Evolutionary conservation across 345 rosid genomes (phyloP).

Genomic region (Xanthoceras sorbifolium): DNA sequence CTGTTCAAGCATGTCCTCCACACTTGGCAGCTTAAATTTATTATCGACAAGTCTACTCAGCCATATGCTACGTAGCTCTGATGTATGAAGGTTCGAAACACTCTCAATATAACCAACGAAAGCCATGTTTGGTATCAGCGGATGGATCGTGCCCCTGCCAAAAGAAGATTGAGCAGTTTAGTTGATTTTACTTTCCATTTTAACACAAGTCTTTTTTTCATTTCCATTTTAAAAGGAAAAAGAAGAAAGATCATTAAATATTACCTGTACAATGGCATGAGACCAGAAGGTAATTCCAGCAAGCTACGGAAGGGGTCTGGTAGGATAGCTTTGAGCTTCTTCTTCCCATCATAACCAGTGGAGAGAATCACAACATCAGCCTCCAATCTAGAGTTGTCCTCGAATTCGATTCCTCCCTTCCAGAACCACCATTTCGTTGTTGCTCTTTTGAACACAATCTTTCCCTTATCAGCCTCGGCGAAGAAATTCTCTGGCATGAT

Average conservation of each 20-base stretch:
- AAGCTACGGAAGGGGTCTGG: slow-evolving; percentile 74
- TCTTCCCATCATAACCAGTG: slow-evolving; percentile 82
- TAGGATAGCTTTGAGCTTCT: slow-evolving; percentile 70
- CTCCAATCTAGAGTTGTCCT: slow-evolving; percentile 55
- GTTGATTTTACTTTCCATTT: neutral
- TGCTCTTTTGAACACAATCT: slow-evolving; percentile 57
- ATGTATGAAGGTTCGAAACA: slow-evolving; percentile 69
- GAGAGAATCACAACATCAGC: slow-evolving; percentile 83
- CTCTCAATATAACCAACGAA: slow-evolving; percentile 82
- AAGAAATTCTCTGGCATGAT: slow-evolving; percentile 80
- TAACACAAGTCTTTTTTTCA: neutral
- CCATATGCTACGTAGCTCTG: slow-evolving; percentile 83
- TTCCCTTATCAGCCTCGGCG: slow-evolving; percentile 76
- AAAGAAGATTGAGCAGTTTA: neutral
- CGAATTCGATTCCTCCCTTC: slow-evolving; percentile 69
- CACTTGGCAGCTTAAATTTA: slow-evolving; percentile 67
- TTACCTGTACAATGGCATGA: slow-evolving; percentile 80
- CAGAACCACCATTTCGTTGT: slow-evolving; percentile 77
- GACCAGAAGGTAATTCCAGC: slow-evolving; percentile 58
- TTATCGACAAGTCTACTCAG: slow-evolving; percentile 52
- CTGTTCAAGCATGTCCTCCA: slow-evolving; percentile 66
- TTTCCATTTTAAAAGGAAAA: neutral
- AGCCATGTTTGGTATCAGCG: slow-evolving; percentile 79
- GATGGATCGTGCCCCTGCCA: slow-evolving; percentile 79
- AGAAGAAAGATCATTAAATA: too few species aligned